phyloP scores from a whole-genome alignment of 225 moss, liverwort and hornwort genomes.

The Bryoerythrophyllum caledonicum region DNA sequence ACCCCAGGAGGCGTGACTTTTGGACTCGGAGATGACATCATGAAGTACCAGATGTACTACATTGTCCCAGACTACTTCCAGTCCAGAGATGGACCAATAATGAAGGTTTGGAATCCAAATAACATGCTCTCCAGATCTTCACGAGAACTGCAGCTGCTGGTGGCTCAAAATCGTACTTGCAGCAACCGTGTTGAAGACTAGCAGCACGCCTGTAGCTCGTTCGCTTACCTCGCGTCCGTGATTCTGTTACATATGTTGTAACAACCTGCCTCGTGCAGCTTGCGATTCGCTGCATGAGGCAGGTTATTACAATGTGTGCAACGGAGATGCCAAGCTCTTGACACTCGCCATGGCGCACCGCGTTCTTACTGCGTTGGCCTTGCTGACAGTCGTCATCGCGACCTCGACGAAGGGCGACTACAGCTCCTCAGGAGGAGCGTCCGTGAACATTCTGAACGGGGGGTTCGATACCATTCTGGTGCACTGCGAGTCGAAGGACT shows the following conservation, averaged over 20 bases:
- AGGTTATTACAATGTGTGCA: not conserved
- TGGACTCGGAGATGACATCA: constrained; percentile 11
- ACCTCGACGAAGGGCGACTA: constrained; percentile 15
- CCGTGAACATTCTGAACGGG: constrained; percentile 47
- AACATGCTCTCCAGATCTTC: constrained; percentile 1
- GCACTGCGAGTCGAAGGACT: constrained; percentile 55
- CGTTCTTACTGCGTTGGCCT: not conserved
- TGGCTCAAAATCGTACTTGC: constrained; percentile 15
- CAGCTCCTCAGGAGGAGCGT: constrained; percentile 46
- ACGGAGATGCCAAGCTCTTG: not conserved
- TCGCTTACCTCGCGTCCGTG: not conserved
- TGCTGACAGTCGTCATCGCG: constrained; percentile 8
- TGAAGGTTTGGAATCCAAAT: constrained; percentile 4
- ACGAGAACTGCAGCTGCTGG: constrained; percentile 14
- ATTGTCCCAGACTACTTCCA: not conserved
- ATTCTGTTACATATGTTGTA: not conserved
- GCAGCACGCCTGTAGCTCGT: constrained; percentile 13
- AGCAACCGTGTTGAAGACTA: constrained; percentile 19
- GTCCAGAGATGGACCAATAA: not conserved
- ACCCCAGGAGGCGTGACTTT: constrained; percentile 28
- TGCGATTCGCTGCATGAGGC: constrained; percentile 1
- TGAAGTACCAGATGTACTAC: not conserved
- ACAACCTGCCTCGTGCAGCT: constrained; percentile 21
- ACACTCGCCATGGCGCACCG: constrained; percentile 17
- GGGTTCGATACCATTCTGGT: constrained; percentile 42